Evolutionary conservation across 1,284 basidiomycete species (phyloP).

Genomic region (Sphaerobolus stellatus): DNA sequence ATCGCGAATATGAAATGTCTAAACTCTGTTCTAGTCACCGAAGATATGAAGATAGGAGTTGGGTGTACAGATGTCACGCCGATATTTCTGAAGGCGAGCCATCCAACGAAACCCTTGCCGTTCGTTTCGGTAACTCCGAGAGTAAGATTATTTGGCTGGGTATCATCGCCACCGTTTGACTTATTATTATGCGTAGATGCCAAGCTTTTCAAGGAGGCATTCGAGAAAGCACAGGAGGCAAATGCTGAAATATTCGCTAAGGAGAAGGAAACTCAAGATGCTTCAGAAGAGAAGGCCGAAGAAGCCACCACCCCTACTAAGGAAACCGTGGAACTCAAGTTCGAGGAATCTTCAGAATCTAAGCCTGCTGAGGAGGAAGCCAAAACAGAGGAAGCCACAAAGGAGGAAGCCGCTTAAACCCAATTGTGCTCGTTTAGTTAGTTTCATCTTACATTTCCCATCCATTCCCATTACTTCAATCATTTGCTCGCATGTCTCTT

Average conservation of each 20-base stretch:
- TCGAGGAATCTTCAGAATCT: conserved; percentile 43
- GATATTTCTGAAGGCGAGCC: conserved; percentile 92
- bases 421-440: background rate
- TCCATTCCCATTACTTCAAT: background rate
- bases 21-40: conserved; percentile 58
- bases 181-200: conserved; percentile 62
- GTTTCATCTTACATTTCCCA: background rate
- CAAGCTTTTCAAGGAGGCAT: conserved; percentile 80
- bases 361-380: conserved; percentile 48
- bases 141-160: conserved; percentile 59
- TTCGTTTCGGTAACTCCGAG: conserved; percentile 96
- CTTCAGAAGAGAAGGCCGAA: conserved; percentile 15
- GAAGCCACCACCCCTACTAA: conserved; percentile 47
- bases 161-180: conserved; percentile 4
- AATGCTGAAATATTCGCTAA: conserved; percentile 52
- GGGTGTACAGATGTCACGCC: conserved; percentile 98
- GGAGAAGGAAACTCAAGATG: conserved; percentile 25
- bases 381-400: conserved; percentile 30
- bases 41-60: conserved; percentile 96
- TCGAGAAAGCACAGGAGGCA: conserved; percentile 78
- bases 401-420: conserved; percentile 52
- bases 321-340: conserved; percentile 66
- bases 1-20: conserved; percentile 27
- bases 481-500: background rate
- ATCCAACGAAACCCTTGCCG: conserved; percentile 92